Evolutionary conservation across 1,139 yeast species (phyloP), one percentile per base, ranked within the genome.

Genomic region (Torulaspora pretoriensis): DNA sequence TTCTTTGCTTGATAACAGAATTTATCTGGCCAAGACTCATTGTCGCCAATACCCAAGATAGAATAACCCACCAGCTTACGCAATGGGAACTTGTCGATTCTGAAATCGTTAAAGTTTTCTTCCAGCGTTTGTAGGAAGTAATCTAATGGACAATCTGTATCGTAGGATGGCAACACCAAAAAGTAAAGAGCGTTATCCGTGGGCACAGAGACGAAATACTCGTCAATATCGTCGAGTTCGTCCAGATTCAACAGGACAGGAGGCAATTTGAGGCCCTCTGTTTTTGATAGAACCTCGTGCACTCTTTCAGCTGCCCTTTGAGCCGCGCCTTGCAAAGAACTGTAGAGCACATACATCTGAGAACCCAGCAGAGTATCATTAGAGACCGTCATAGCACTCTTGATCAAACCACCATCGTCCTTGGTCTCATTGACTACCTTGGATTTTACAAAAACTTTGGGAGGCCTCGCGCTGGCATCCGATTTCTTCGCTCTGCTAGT

Each of bases 101-200:
- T 73, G 69, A 87, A 88, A 63, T 89, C 97, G 52, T 83, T 82
- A 51, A 78, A 80, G 1, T 94, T 87, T 46, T 89, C 97, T 50
- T 78, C 74, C 55, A 89, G 71, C 42, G 86, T 82, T 59, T 87
- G 95, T 47, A 89, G 70, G 64, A 88, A 88, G 61, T 81, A 89
- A 64, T 89, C 97, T 38, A 90, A 74, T 8, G 97, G 96, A 1
- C 95, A 85, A 64, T 89, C 97, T 0, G 90, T 85, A 56, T 88
- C 97, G 61, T 89, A 89, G 0, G 96, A 87, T 2, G 97, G 97
- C 24, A 89, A 71, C 12, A 89, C 87, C 52, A 89, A 57, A 19
- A 90, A 61, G 58, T 87, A 89, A n/a, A 86, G 68, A 35, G 78
- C 71, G 30, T 72, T 68, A 6, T 67, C 68, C 24, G 65, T 56